Evolutionary conservation across 257 asterid genomes (phyloP).

Genomic region (Rubia yunnanensis): DNA sequence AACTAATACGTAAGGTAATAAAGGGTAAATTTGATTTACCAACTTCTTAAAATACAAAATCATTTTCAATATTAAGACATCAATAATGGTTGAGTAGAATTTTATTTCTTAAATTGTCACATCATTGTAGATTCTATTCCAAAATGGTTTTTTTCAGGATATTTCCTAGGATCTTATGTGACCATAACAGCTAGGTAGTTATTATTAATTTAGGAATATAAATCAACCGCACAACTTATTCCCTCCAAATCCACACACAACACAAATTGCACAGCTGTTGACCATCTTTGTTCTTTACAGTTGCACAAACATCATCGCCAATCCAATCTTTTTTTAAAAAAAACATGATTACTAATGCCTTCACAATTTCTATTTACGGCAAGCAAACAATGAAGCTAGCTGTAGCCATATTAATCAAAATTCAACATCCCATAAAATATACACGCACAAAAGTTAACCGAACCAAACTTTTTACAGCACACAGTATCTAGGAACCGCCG

Average conservation of each 20-base stretch:
- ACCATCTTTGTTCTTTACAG: background rate
- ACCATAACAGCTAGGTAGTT: too few relatives aligned
- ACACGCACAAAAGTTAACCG: background rate
- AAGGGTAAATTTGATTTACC: too few relatives aligned
- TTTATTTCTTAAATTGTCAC: too few relatives aligned
- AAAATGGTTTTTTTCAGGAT: too few relatives aligned
- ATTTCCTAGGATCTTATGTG: background rate
- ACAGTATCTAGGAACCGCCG: background rate
- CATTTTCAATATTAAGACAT: too few relatives aligned
- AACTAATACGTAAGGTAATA: too few relatives aligned
- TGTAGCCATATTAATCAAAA: background rate
- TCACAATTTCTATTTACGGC: background rate
- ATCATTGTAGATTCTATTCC: too few relatives aligned
- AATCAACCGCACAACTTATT: constrained; percentile 1
- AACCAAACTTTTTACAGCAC: background rate
- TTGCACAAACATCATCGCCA: background rate
- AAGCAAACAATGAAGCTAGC: background rate
- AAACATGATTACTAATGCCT: background rate
- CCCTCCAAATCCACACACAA: background rate
- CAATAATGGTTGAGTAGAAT: too few relatives aligned
- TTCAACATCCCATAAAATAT: background rate
- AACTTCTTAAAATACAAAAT: too few relatives aligned
- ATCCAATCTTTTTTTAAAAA: too few relatives aligned
- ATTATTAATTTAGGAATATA: background rate
- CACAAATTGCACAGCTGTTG: background rate